Base-by-base conservation (phyloP, 306 rosid species). In the Chamaecrista fasciculata region DNA sequence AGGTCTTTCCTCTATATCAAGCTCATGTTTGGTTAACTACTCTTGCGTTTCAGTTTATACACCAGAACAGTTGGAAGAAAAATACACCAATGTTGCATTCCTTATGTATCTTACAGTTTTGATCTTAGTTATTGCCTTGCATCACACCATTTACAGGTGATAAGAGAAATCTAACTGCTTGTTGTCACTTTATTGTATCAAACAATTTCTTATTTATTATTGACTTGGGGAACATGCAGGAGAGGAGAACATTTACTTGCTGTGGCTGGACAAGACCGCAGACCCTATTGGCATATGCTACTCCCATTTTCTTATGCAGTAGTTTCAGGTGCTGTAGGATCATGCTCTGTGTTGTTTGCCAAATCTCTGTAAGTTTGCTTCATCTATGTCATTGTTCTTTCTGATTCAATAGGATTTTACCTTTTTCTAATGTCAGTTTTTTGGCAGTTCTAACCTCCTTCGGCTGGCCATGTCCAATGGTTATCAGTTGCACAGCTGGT, bases 341-440 rank as follows among this genome's bases (percentile, higher is more conserved):
- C 99, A 51, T 91, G 96, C 85, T 94, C 99, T 10, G 99, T 94
- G 61, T 81, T 94, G 85, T 94, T 94, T 75, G 99, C 99, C 44
- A 94, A 94, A 84, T 94, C 99, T 23, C 97, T 94, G 98, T 94
- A 85, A 86, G 96, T n/a, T n/a, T n/a, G n/a, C n/a, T n/a, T 82
- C 62, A 26, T 52, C 79, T 67, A 46, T 62, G 58, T 76, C 6
- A 11, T 71, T 46, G 4, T 69, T 63, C 71, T 72, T 56, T 67
- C 11, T 46, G 68, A 66, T 3, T 58, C 75, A 43, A 24, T 43
- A 53, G 65, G 42, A n/a, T 46, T 25, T n/a, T 28, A 10, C 66
- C 14, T 42, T 26, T 66, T 72, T 64, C 79, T 83, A 25, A 85
- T 59, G 29, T 43, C 9, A 33, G 37, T 5, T 67, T 49, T 39